A percentile compares a stretch with the other conserved stretches of the same genome.
phyloP scores from a whole-genome alignment of 2,329 filamentous ascomycete genomes.

The Cladophialophora yegresii region DNA sequence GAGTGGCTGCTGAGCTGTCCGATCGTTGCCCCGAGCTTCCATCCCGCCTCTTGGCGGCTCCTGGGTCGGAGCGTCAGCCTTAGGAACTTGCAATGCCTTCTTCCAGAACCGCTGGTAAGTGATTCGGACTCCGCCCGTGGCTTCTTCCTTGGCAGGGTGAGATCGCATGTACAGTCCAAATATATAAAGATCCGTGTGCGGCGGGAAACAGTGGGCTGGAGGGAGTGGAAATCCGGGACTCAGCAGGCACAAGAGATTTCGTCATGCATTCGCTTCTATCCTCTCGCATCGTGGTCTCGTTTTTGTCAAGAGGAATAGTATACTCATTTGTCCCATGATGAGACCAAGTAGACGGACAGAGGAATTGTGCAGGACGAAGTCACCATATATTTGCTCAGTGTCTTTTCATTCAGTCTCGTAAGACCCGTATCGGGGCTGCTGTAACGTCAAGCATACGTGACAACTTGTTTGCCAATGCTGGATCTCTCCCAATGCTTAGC shows the following conservation, averaged over 20 bases:
- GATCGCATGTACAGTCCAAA: neutral
- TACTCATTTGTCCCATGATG: neutral
- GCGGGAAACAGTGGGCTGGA: neutral
- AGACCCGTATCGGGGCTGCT: conserved; percentile 22
- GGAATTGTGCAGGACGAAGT: neutral
- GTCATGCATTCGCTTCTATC: neutral
- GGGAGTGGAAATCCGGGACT: neutral
- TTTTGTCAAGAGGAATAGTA: neutral
- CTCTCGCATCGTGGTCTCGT: neutral
- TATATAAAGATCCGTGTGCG: neutral
- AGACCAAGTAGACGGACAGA: neutral
- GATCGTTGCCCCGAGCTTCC: conserved; percentile 8
- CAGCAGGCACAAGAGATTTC: neutral
- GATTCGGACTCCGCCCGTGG: neutral
- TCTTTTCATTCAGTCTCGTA: neutral
- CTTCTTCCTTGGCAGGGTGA: neutral
- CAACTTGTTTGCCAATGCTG: conserved; percentile 5
- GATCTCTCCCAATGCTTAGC: neutral
- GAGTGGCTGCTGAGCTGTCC: conserved; percentile 6
- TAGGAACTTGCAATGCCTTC: neutral
- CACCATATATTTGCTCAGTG: neutral
- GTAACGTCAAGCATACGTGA: conserved; percentile 33
- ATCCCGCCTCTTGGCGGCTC: neutral
- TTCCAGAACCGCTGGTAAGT: neutral
- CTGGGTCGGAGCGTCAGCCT: neutral